Evolutionary conservation across 1,284 basidiomycete genomes (phyloP).

Genomic region (Phlebopus sp.): DNA sequence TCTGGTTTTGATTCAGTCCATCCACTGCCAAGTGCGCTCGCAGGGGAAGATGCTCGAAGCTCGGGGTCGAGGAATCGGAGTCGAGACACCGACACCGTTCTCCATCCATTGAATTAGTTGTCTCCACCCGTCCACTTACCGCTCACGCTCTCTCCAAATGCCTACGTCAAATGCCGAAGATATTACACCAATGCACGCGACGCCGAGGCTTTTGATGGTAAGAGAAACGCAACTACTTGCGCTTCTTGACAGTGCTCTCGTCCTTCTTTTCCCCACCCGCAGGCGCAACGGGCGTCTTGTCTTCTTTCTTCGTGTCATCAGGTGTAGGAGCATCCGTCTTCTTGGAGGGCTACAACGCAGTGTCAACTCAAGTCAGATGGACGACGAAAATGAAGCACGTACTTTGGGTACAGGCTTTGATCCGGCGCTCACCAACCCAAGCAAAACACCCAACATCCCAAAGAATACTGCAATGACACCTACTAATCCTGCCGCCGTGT

Average conservation of each 20-base stretch:
- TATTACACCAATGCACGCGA: background rate
- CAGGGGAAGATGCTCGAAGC: background rate
- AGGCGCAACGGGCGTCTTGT: constrained; percentile 61
- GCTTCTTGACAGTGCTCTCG: constrained; percentile 29
- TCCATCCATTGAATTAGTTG: no score
- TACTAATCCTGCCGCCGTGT: constrained; percentile 76
- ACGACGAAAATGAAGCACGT: constrained; percentile 9
- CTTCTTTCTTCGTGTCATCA: constrained; percentile 64
- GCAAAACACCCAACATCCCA: constrained; percentile 77
- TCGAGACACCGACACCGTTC: background rate
- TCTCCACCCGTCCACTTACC: constrained; percentile 9
- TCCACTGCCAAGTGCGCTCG: background rate
- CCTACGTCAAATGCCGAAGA: no score
- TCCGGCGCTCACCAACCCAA: constrained; percentile 72
- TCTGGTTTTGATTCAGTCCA: constrained; percentile 2
- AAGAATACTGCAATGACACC: constrained; percentile 76
- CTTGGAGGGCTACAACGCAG: constrained; percentile 55
- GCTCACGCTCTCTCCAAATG: constrained; percentile 12
- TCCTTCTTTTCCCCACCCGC: constrained; percentile 67
- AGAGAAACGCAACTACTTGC: constrained; percentile 24
- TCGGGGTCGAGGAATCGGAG: background rate
- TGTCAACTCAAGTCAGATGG: constrained; percentile 1
- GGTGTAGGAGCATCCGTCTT: constrained; percentile 66
- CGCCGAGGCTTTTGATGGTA: constrained; percentile 9
- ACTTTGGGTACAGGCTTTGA: constrained; percentile 70